Evolutionary conservation across 495 filamentous ascomycete genomes (phyloP).

Genomic region (Aspergillus conjunctus): DNA sequence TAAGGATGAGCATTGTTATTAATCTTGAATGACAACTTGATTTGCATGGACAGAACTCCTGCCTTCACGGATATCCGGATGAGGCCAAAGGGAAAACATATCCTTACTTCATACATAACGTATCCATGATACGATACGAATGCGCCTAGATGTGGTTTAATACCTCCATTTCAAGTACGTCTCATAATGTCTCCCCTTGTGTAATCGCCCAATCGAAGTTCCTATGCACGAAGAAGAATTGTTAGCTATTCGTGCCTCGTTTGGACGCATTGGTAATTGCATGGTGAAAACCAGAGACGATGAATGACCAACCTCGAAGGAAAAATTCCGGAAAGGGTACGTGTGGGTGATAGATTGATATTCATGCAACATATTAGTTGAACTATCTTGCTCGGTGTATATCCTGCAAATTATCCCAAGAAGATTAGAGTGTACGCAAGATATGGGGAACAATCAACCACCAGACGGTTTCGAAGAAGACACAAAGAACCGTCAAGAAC

Average conservation of each 20-base stretch:
- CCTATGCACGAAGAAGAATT: background rate
- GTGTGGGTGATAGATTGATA: background rate
- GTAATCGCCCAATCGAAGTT: conserved; percentile 13
- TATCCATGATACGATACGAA: too few relatives aligned
- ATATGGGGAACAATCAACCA: too few relatives aligned
- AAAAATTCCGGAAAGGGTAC: background rate
- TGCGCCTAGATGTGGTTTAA: too few relatives aligned
- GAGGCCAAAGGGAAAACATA: too few relatives aligned
- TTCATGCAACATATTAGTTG: background rate
- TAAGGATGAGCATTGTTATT: background rate
- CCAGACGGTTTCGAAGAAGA: too few relatives aligned
- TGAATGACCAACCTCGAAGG: background rate
- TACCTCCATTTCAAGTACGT: too few relatives aligned
- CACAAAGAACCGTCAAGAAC: too few relatives aligned
- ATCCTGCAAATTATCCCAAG: too few relatives aligned
- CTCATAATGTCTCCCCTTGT: background rate
- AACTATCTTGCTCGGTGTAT: background rate
- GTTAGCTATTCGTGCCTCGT: background rate
- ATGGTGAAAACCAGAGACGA: background rate
- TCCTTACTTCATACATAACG: too few relatives aligned
- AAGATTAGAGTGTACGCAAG: background rate
- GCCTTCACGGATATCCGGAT: too few relatives aligned
- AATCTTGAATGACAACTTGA: background rate
- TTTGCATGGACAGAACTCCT: background rate
- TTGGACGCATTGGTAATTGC: background rate